Base-by-base conservation (phyloP, 2,329 filamentous ascomycete genomes). In the Ceratocystis variospora region DNA sequence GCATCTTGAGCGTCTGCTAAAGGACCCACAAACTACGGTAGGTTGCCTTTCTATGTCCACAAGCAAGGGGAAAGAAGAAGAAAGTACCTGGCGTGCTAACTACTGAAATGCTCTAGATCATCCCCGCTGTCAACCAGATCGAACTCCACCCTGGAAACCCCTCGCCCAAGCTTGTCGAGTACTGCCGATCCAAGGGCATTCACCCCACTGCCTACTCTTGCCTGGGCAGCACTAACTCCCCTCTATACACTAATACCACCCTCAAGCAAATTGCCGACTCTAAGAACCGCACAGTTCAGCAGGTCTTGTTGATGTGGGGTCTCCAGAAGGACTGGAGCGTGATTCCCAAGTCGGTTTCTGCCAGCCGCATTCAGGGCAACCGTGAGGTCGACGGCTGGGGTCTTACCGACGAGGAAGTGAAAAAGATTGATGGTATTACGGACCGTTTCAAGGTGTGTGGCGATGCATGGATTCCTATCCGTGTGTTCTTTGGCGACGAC, bases 391-490 rank as follows among this genome's bases (percentile, higher is more conserved):
- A 91, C 74, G 88, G 87, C 64, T 93, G 86, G 84, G 79, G 83
- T 68, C 77, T 95, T 75, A 86, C 82, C 2, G 81, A 82, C 2
- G 88, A 89, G 61, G 90, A 96, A 78, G 75, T 93, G 63, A 79
- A 81, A 71, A 79, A 82, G 75, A 79, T 96, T 62, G 84, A 84
- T 72, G 81, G 77, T 71, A 80, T 93, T 65, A 79, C 82, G 72
- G 87, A 89, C 68, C 83, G 90, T 63, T 93, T 92, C 81, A 95
- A 91, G 83, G 86, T 90, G 69, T 94, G 88, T 73, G 82, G 81
- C 45, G 90, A 93, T 73, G 76, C 73, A 33, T 93, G 87, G 86
- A 73, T 90, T 72, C 89, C 88, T 0, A 76, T 88, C 68, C 87
- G 86, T 80, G 88, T 93, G 45, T 94, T 94, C 80, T 90, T 90